A percentile compares a stretch with the other conserved stretches of the same genome.
Conservation (phyloP, 1,284 basidiomycete species). For the Ganoderma resinaceum region DNA sequence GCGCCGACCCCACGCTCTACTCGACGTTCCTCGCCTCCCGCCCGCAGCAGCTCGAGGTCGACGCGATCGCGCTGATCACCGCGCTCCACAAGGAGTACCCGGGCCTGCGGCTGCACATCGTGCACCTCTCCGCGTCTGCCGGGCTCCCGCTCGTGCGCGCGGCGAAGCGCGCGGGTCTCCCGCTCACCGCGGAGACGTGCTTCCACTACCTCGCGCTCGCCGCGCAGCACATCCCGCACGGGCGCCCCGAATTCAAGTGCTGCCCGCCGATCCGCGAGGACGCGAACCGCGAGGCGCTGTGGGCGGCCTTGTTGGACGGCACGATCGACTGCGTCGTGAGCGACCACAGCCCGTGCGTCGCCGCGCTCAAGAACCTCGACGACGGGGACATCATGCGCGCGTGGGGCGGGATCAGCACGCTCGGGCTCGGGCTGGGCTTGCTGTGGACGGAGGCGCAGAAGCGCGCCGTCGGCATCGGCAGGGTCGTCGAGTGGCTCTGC, state of each 20-base stretch:
- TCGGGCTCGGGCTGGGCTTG: constrained; percentile 87
- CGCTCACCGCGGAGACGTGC: constrained; percentile 91
- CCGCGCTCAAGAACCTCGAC: constrained; percentile 82
- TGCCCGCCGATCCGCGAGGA: constrained; percentile 90
- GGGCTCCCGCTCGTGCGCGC: constrained; percentile 79
- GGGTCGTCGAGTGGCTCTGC: constrained; percentile 80
- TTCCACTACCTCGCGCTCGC: constrained; percentile 90
- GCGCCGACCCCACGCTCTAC: constrained; percentile 64
- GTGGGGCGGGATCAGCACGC: constrained; percentile 92
- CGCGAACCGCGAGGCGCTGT: constrained; percentile 75
- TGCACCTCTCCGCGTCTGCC: constrained; percentile 87
- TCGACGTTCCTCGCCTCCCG: constrained; percentile 86
- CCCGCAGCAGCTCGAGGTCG: constrained; percentile 77
- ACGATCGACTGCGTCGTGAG: constrained; percentile 91
- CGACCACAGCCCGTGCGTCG: constrained; percentile 91
- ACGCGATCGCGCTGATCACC: constrained; percentile 81
- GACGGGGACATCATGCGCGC: constrained; percentile 85
- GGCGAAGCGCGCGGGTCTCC: constrained; percentile 68
- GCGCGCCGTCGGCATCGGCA: constrained; percentile 62
- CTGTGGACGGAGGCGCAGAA: constrained; percentile 83
- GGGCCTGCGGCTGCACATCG: constrained; percentile 85
- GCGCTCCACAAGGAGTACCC: constrained; percentile 68
- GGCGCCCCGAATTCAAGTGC: constrained; percentile 88
- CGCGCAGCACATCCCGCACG: constrained; percentile 69
- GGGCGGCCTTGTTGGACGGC: constrained; percentile 82